Evolutionary conservation across 2,329 filamentous ascomycete species (phyloP), one percentile per base, ranked within the genome.

Genomic region (Xylariaceae sp.): DNA sequence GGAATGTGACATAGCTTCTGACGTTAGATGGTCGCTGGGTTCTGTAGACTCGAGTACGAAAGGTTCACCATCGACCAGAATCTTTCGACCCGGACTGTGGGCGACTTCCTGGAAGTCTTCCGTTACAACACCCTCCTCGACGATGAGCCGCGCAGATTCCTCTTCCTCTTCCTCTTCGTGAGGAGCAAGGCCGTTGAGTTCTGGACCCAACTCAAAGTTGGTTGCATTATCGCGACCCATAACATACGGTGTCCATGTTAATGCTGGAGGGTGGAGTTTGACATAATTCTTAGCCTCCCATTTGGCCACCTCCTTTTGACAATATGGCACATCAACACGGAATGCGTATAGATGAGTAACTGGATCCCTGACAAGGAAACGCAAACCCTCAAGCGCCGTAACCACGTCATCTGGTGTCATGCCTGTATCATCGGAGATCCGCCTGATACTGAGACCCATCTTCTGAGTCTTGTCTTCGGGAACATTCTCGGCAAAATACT

Each of bases 391-490:
- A 2, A 99, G 80, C 0, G 90, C 93, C 10, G 94, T 95, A 10
- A 99, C 89, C 61, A 97, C 92, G 74, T 99, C 94, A 74, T 99
- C 94, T 0, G 93, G 83, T 1, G 94, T 97, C 85, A 99, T 92
- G 9, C 94, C 94, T 0, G 93, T 97, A 61, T 91, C 87, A 65
- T 93, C 87, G 0, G 93, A 96, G 63, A 95, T 90, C 35, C 84
- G 78, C 63, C 81, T 81, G 67, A 87, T 80, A 63, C 84, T 87
- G 15, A 87, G 74, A 1, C 82, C 82, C 8, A 77, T 76, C 60
- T 75, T 77, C 56, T 75, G 71, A 0, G 63, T 62, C 56, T 70
- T 73, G 30, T 74, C 73, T 23, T 74, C 70, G 0, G 74, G 67
- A 47, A 74, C 72, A 78, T 69, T 84, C 64, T 87, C 76, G 44